phyloP scores from a whole-genome alignment of 495 filamentous ascomycete species.

The Sporormia fimetaria region DNA sequence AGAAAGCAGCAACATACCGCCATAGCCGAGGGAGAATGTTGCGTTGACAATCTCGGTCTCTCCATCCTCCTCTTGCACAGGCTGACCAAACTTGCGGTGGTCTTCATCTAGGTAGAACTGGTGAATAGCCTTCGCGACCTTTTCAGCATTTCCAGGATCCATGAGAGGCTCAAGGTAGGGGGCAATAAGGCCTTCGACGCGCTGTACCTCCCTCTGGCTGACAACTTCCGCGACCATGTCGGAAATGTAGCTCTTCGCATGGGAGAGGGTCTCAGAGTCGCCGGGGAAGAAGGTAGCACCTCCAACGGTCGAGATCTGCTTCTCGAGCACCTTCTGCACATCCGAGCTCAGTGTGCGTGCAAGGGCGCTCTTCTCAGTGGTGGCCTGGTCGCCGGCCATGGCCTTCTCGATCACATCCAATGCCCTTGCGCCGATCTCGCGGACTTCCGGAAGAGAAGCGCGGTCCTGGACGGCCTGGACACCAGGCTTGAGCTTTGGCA shows the following conservation, averaged over 20 bases:
- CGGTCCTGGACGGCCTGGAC: constrained; percentile 77
- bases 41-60: constrained; percentile 94
- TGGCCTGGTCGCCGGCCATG: constrained; percentile 55
- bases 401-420: constrained; percentile 85
- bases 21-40: constrained; percentile 94
- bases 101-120: constrained; percentile 69
- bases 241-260: constrained; percentile 62
- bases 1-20: constrained; percentile 92
- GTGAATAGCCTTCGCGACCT: constrained; percentile 55
- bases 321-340: constrained; percentile 61
- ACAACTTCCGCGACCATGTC: constrained; percentile 83
- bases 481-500: constrained; percentile 91
- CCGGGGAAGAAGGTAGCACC: constrained; percentile 49
- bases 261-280: constrained; percentile 49
- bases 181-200: constrained; percentile 52
- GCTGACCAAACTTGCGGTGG: constrained; percentile 72
- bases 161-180: constrained; percentile 70
- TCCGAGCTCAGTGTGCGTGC: constrained; percentile 62
- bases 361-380: constrained; percentile 47
- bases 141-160: constrained; percentile 41
- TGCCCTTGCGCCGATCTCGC: constrained; percentile 75
- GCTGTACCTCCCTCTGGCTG: constrained; percentile 66
- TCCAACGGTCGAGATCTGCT: constrained; percentile 59
- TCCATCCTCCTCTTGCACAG: constrained; percentile 72
- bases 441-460: constrained; percentile 87